Evolutionary conservation across 495 filamentous ascomycete species (phyloP).

Genomic region (Tuber calosporum): DNA sequence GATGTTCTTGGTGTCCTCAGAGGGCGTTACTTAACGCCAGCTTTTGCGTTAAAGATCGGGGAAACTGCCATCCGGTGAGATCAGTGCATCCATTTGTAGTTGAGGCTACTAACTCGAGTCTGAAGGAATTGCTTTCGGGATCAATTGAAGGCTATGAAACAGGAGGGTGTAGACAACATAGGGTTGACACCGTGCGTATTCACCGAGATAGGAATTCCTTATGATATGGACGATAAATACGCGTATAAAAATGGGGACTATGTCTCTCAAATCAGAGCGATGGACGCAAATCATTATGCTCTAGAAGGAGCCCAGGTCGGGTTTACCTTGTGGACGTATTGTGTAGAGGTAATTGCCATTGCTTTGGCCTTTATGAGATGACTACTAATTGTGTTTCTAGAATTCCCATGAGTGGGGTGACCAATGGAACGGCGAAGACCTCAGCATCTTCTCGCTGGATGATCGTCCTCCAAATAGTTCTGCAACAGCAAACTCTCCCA

Average conservation of each 20-base stretch:
- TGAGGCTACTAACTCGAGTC: neutral
- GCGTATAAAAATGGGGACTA: slow-evolving; percentile 97
- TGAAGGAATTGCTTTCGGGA: slow-evolving; percentile 72
- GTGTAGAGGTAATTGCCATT: slow-evolving; percentile 41
- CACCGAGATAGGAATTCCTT: slow-evolving; percentile 94
- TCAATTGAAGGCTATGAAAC: slow-evolving; percentile 76
- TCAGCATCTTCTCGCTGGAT: slow-evolving; percentile 80
- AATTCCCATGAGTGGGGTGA: slow-evolving; percentile 90
- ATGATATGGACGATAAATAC: slow-evolving; percentile 94
- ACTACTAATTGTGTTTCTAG: slow-evolving; percentile 39
- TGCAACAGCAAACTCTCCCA: slow-evolving; percentile 13
- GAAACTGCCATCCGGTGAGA: slow-evolving; percentile 74
- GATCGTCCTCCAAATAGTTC: slow-evolving; percentile 53
- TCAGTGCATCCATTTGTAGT: neutral
- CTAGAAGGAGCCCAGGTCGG: slow-evolving; percentile 70
- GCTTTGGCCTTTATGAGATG: slow-evolving; percentile 17
- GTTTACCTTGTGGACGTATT: slow-evolving; percentile 85
- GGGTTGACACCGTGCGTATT: slow-evolving; percentile 84
- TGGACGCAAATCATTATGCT: slow-evolving; percentile 96
- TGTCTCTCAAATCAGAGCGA: slow-evolving; percentile 80
- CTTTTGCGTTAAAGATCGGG: slow-evolving; percentile 84
- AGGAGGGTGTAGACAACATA: slow-evolving; percentile 86
- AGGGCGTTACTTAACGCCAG: slow-evolving; percentile 76
- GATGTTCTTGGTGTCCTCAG: slow-evolving; percentile 89
- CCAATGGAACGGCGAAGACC: slow-evolving; percentile 94